Evolutionary conservation across 192 early-diverging fungal genomes (phyloP).

Genomic region (Tieghemiomyces parasiticus): DNA sequence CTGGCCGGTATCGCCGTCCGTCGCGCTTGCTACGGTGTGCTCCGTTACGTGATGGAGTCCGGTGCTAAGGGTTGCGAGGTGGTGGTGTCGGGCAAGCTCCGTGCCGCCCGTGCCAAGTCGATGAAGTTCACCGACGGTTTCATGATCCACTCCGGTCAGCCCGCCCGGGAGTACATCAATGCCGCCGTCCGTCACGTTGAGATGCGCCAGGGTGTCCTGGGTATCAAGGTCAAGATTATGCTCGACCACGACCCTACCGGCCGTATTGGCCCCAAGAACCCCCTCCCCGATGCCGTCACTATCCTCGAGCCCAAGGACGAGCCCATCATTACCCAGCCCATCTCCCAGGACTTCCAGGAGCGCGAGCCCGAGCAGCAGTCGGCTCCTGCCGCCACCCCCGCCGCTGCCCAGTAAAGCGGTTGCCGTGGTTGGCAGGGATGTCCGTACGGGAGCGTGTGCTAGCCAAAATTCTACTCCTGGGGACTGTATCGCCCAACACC

Average conservation of each 20-base stretch:
- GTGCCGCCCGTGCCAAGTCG: slow-evolving; percentile 99
- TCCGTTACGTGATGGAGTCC: slow-evolving; percentile 98
- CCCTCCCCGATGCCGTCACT: slow-evolving; percentile 90
- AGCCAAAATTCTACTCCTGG: too few relatives aligned
- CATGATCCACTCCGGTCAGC: slow-evolving; percentile 99
- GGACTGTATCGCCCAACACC: too few relatives aligned
- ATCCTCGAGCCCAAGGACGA: slow-evolving; percentile 90
- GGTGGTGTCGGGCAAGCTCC: slow-evolving; percentile 97
- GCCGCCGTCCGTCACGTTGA: slow-evolving; percentile 92
- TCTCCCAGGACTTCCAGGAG: slow-evolving; percentile 41
- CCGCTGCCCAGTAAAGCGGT: slow-evolving; percentile 15
- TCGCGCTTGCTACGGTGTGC: slow-evolving; percentile 95
- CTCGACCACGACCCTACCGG: slow-evolving; percentile 86
- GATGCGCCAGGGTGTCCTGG: slow-evolving; percentile 95
- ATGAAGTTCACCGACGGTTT: slow-evolving; percentile 99
- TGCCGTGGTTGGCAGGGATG: not conserved
- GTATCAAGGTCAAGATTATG: slow-evolving; percentile 99
- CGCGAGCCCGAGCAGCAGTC: slow-evolving; percentile 16
- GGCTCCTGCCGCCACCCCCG: slow-evolving; percentile 23
- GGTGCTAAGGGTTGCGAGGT: slow-evolving; percentile 99
- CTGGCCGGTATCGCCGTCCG: slow-evolving; percentile 92
- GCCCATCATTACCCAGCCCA: slow-evolving; percentile 44
- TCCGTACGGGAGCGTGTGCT: too few relatives aligned
- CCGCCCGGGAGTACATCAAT: slow-evolving; percentile 91
- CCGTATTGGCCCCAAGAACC: slow-evolving; percentile 84